Base-by-base conservation (phyloP, 2,329 filamentous ascomycete genomes). In the Penicillium psychrosexuale region DNA sequence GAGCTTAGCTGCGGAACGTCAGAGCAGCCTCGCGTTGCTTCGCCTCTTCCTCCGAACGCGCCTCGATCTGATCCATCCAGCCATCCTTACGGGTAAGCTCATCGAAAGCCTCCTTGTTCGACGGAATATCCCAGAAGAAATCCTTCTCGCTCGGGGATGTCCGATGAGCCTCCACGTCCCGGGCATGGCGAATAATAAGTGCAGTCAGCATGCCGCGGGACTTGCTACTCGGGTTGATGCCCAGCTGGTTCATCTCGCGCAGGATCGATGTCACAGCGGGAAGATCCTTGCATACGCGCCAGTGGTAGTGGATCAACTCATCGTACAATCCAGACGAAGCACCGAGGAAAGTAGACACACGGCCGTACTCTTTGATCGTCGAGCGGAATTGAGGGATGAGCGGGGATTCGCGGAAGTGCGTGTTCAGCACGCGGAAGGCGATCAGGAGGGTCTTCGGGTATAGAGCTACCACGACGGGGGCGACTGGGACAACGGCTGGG, bases 161-260 rank as follows among this genome's bases (percentile, higher is more conserved):
- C 5, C 34, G 45, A 30, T 38, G 51, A 28, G 49, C 50, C 24
- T 56, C 54, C 54, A 64, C 15, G 45, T 71, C 68, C 15, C 45
- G 50, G 13, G 60, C 55, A 6, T 66, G 63, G 39, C 69, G 63
- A 8, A 54, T 46, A n/a, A 66, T 58, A 38, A 76, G 72, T 5
- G 53, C 54, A 8, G 65, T 57, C 34, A 77, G 55, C 5, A 76
- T 56, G 0, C 56, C 51, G 13, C 67, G 59, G 5, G 75, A 77
- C 24, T 67, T 66, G 5, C 55, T 36, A 51, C 74, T 68, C 8
- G 72, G 68, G 37, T 72, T 69, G 44, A 77, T 62, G 5, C 75
- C 77, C 5, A 66, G 69, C n/a, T 70, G 62, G 46, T 77, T 69
- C 77, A 79, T 79, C 44, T 79, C 76, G 24, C 63, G 62, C 9